Conservation (phyloP, 2,329 filamentous ascomycete species). For the Diaporthe sp. region DNA sequence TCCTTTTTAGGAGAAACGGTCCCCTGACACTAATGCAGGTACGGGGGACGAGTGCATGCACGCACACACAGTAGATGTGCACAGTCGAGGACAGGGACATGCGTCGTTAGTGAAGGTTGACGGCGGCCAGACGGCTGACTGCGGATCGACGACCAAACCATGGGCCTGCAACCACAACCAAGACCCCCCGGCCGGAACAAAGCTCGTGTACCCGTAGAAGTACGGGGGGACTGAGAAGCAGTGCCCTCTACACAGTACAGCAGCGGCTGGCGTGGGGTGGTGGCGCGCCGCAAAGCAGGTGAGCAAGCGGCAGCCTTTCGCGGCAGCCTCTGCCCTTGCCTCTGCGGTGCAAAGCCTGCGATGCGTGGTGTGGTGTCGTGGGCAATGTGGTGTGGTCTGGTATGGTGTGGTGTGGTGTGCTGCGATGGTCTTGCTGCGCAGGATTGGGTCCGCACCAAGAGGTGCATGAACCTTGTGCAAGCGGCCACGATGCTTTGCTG, state of each 20-base stretch:
- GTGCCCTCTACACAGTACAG: not conserved
- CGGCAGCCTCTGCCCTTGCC: not conserved
- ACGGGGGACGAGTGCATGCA: constrained; percentile 36
- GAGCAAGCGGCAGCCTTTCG: not conserved
- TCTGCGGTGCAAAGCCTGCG: not conserved
- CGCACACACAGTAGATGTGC: constrained; percentile 24
- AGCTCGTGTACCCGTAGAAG: not conserved
- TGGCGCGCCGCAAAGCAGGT: not conserved
- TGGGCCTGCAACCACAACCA: constrained; percentile 1
- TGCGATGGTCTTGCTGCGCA: constrained; percentile 5
- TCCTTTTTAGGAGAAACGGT: constrained; percentile 40
- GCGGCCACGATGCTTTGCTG: not conserved
- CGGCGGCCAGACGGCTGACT: constrained; percentile 26
- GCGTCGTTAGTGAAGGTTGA: constrained; percentile 25
- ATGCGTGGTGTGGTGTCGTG: constrained; percentile 4
- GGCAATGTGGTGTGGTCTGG: constrained; percentile 5
- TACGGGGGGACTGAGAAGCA: not conserved
- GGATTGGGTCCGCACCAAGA: constrained; percentile 18
- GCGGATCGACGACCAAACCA: constrained; percentile 26
- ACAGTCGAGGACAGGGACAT: constrained; percentile 29
- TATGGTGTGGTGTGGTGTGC: constrained; percentile 9
- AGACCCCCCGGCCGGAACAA: not conserved
- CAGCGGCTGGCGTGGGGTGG: not conserved
- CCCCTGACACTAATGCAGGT: constrained; percentile 41
- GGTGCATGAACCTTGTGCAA: constrained; percentile 34